Evolutionary conservation across 805 yeast genomes (phyloP), one percentile per base, ranked within the genome.

Genomic region (Nematodospora valgi): DNA sequence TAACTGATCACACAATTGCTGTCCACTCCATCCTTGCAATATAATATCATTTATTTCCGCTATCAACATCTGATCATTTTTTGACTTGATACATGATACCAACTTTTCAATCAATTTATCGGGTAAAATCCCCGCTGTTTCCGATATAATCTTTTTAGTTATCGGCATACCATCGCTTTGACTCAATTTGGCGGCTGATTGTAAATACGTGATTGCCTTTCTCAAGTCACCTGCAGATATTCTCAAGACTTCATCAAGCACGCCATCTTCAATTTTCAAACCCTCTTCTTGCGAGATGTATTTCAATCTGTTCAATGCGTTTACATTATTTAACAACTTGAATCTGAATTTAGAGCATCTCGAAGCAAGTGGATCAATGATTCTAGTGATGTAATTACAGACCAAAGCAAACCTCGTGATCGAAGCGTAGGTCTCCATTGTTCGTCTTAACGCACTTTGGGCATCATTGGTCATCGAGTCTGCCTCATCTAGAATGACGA

Each of bases 381-480:
- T 93, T 40, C 98, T 73, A 2, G 99, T 93, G 43, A 93, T 93
- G 62, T 93, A 93, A 57, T 93, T 93, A 70, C 99, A 93, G 34
- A 93, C 84, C 41, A 93, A 65, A 58, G 98, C 93, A 62, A 93
- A 93, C 49, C 99, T 74, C 2, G 98, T 67, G 35, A 88, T 87
- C 25, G 77, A 74, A 1, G 98, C 84, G 59, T 86, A 89, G 16
- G 44, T 46, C 32, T 51, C 56, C 50, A 51, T 51, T 1, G 95
- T 91, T 59, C 98, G 76, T 64, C 98, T 78, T 44, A 93, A 69
- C 1, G 98, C 98, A 37, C 88, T 78, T 56, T 93, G 98, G 0
- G 98, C 98, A 49, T 87, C 97, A 27, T 86, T 76, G 7, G 98
- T 93, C 97, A 93, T 93, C 9, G 96, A 86, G 58, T 93, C 97